phyloP scores from a whole-genome alignment of 2,329 filamentous ascomycete genomes.

The Venturiaceae sp. region DNA sequence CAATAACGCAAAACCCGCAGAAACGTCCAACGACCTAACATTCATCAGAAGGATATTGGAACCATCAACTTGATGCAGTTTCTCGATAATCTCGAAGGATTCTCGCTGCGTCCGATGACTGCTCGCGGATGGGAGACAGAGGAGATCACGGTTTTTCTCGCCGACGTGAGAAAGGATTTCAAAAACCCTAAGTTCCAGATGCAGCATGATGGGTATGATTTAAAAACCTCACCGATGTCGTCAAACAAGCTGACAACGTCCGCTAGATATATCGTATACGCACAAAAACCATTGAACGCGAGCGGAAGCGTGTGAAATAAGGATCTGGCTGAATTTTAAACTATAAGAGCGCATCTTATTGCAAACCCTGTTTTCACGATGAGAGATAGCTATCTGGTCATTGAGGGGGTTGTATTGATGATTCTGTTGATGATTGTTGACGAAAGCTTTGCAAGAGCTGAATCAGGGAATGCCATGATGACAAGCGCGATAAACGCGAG shows the following conservation, averaged over 20 bases:
- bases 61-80: constrained; percentile 9
- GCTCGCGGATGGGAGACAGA: constrained; percentile 17
- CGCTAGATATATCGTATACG: constrained; percentile 5
- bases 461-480: too few species aligned
- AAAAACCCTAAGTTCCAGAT: constrained; percentile 16
- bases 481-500: too few species aligned
- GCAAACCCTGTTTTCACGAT: too few species aligned
- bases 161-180: constrained; percentile 13
- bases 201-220: constrained; percentile 18
- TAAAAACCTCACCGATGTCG: neutral
- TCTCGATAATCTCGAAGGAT: constrained; percentile 18
- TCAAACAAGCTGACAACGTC: neutral
- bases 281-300: neutral
- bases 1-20: neutral
- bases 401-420: too few species aligned
- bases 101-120: constrained; percentile 15
- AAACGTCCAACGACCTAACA: constrained; percentile 9
- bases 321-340: too few species aligned
- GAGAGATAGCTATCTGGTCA: too few species aligned
- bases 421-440: too few species aligned
- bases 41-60: constrained; percentile 17
- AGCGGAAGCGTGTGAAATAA: too few species aligned
- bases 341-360: too few species aligned
- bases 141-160: constrained; percentile 16
- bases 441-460: too few species aligned